Evolutionary conservation across 345 rosid species (phyloP).

Genomic region (Populus simonii): DNA sequence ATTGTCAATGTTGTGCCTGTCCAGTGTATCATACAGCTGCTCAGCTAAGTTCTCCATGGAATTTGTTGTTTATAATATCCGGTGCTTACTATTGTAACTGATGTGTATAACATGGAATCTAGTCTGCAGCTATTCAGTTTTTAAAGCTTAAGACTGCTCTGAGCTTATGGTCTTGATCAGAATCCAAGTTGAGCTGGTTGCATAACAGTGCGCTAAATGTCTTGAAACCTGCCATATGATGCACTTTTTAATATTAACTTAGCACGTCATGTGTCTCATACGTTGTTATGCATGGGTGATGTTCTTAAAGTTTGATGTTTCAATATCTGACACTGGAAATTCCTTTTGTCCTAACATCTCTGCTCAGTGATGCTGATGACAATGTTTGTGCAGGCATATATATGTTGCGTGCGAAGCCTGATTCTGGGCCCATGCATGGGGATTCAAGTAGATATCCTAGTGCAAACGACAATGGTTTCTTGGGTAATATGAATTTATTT

Average conservation of each 20-base stretch:
- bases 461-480: conserved; percentile 49
- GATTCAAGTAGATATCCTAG: conserved; percentile 49
- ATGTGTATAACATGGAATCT: too few species aligned
- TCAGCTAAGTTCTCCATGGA: background rate
- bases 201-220: too few species aligned
- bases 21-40: background rate
- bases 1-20: background rate
- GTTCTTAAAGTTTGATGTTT: background rate
- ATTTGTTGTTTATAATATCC: background rate
- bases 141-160: too few species aligned
- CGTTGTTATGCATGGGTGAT: conserved; percentile 1
- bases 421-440: conserved; percentile 51
- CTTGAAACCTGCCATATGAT: too few species aligned
- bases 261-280: background rate
- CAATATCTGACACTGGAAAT: background rate
- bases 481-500: conserved; percentile 45
- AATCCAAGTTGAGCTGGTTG: too few species aligned
- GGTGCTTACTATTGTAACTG: too few species aligned
- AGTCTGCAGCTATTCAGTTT: too few species aligned
- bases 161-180: too few species aligned
- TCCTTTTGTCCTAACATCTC: conserved; percentile 3
- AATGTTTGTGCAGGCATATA: conserved; percentile 54
- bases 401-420: conserved; percentile 48
- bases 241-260: background rate
- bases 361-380: conserved; percentile 5